These are phyloP conservation scores for Cladosporium colombiae DNA, from an alignment of 2,329 filamentous ascomycete genomes.

Conservation along the genomic window DNA sequence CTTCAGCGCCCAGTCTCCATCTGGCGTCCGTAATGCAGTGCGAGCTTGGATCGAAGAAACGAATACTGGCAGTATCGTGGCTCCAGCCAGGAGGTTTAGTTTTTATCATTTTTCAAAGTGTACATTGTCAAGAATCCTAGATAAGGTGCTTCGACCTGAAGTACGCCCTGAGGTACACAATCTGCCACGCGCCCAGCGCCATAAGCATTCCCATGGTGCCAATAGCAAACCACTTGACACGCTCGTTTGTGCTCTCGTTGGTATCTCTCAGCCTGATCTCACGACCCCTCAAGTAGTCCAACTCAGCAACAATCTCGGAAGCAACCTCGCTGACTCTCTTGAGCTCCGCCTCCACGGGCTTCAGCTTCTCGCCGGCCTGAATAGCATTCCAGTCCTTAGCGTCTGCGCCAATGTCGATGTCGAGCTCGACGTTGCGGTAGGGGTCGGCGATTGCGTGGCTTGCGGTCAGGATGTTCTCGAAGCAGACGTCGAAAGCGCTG, in stretches of 20 bases:
- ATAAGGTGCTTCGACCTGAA: conserved; percentile 72
- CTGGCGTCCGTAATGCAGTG: background rate
- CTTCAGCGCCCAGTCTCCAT: background rate
- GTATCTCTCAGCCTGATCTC: conserved; percentile 97
- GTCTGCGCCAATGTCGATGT: conserved; percentile 94
- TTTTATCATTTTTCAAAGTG: background rate
- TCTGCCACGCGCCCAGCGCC: conserved; percentile 91
- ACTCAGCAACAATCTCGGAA: conserved; percentile 83
- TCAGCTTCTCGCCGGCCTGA: conserved; percentile 91
- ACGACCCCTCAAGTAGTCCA: conserved; percentile 88
- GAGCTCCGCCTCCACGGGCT: conserved; percentile 92
- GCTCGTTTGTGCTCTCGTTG: conserved; percentile 98
- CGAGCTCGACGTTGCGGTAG: conserved; percentile 78
- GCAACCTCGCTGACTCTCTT: conserved; percentile 90
- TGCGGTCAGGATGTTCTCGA: conserved; percentile 53
- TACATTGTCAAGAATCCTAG: conserved; percentile 32
- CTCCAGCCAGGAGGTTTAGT: no score
- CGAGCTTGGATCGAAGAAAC: background rate
- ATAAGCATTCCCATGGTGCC: conserved; percentile 89
- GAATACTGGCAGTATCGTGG: background rate
- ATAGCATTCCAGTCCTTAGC: conserved; percentile 98
- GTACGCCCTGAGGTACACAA: conserved; percentile 95
- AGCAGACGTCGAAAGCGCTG: conserved; percentile 47
- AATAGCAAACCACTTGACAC: conserved; percentile 98
- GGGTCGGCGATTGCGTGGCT: conserved; percentile 49